Evolutionary conservation across 768 basidiomycete genomes (phyloP), one percentile per base, ranked within the genome.

Genomic region (Porphyrellus cyaneotinctus): DNA sequence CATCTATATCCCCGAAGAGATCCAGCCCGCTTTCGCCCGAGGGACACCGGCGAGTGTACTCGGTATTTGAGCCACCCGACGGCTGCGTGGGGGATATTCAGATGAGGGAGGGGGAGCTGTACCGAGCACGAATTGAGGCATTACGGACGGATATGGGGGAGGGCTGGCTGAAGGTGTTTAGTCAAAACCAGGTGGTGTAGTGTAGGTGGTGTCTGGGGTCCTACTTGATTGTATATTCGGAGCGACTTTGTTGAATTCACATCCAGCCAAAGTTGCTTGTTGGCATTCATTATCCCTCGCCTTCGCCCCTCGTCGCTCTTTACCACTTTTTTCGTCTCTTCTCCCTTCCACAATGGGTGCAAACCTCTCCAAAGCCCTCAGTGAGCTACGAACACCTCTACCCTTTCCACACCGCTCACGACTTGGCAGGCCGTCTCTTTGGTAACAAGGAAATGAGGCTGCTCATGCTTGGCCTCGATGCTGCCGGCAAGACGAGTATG

Each of bases 371-470:
- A 92, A 92, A 72, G 82, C 88, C 33, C 73, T 92, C 71, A 79
- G 89, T 89, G 61, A 61, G 80, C 64, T 2, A 13, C 15, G 6
- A 32, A 33, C 9, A 10, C 22, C 26, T 24, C 1, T 10, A 12
- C 6, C 20, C 14, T 2, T 1, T 1, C 9, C 14, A 4, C 51
- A 6, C 17, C 12, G 13, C 63, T 64, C 28, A 63, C 42, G 1
- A 17, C 26, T 15, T 48, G 26, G 39, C 64, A 95, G 93, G 83
- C 68, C 91, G 88, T 76, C 77, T 97, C 62, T 98, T 97, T 71
- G 95, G 94, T 58, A 98, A 94, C 82, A 95, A 94, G 82, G 95
- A 98, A 81, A 98, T 98, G 95, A 78, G 94, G 65, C 75, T 95
- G 65, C 75, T 97, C 69, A 98, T 98, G 95, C 76, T 97, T 63